Evolutionary conservation across 1,284 basidiomycete genomes (phyloP).

Genomic region (Ganoderma meredithae): DNA sequence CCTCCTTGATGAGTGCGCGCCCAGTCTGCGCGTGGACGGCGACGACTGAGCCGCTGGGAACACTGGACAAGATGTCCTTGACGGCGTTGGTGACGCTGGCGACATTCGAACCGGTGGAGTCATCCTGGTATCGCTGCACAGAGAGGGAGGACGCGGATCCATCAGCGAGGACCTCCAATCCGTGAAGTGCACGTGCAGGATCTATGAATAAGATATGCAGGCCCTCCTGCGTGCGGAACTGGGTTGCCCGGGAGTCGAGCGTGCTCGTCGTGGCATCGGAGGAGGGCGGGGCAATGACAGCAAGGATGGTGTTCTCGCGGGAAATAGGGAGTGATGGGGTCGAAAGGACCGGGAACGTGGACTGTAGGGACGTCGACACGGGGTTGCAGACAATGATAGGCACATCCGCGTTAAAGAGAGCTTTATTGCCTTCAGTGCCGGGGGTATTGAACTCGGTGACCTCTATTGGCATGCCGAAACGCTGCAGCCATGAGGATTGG

Average conservation of each 20-base stretch:
- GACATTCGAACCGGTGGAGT: constrained; percentile 65
- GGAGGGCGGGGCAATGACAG: constrained; percentile 47
- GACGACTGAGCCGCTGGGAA: constrained; percentile 17
- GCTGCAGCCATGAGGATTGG: constrained; percentile 61
- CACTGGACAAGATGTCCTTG: constrained; percentile 41
- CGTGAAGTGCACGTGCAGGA: constrained; percentile 60
- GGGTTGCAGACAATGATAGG: constrained; percentile 68
- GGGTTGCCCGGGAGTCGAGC: constrained; percentile 25
- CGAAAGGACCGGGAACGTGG: constrained; percentile 41
- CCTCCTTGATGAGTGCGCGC: constrained; percentile 43
- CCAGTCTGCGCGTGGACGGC: constrained; percentile 42
- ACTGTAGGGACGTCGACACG: constrained; percentile 52
- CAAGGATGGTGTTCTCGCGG: constrained; percentile 60
- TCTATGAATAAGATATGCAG: constrained; percentile 58
- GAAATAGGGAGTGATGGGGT: constrained; percentile 46
- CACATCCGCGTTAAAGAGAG: constrained; percentile 60
- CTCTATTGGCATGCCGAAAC: constrained; percentile 56
- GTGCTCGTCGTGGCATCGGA: constrained; percentile 31
- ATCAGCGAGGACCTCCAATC: constrained; percentile 54
- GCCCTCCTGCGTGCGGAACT: constrained; percentile 19
- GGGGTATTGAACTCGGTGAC: constrained; percentile 52
- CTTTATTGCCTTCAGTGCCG: constrained; percentile 15
- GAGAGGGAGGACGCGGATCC: constrained; percentile 53
- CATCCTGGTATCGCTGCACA: constrained; percentile 69
- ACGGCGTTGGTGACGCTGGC: constrained; percentile 55